Base-by-base conservation (phyloP, 2,329 filamentous ascomycete genomes). In the Phialocephala sp. region DNA sequence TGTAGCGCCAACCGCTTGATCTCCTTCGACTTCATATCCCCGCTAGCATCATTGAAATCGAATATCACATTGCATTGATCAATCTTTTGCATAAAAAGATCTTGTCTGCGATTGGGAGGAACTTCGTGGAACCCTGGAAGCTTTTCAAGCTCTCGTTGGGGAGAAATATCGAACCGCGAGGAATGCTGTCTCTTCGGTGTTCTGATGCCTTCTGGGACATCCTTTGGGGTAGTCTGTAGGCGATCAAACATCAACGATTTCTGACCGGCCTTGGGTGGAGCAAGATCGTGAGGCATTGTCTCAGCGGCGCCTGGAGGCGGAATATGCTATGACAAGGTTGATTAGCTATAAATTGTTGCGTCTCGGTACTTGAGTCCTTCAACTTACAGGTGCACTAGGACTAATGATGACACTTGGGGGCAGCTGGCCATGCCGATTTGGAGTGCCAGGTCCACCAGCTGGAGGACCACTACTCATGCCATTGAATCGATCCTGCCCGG, bases 61-160 rank as follows among this genome's bases (percentile, higher is more conserved):
- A 99, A 99, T 75, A 99, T 99, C 82, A 99, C 96, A 77, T 99
- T 99, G 84, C 95, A 99, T 79, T 99, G 95, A 75, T 98, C 95
- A 73, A 99, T 95, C 85, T 99, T 99, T 77, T 98, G 94, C 94
- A 99, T 97, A 81, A 99, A 99, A 20, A 99, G 87, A 73, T 98
- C 94, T 80, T 97, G 94, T 68, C 95, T 89, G 69, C 94, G 89
- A 77, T 97, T 97, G 18, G 95, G 95, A 12, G 94, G 91, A 32
- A 98, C 95, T 80, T 99, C 95, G 76, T 99, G 95, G 80, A 99
- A 99, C 41, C 95, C 95, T 1, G 95, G 94, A 27, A 99, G 84
- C 81, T 99, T 99, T 79, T 99, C 95, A 59, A 99, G 85, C 79
- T 99, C 95, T 75, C 95, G 89, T 78, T 98, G 94, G 69, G 96